Percentiles rank a stretch among this genome's conserved stretches.
Conservation (phyloP, 1,139 yeast species). For the Protomyces gravidus region DNA sequence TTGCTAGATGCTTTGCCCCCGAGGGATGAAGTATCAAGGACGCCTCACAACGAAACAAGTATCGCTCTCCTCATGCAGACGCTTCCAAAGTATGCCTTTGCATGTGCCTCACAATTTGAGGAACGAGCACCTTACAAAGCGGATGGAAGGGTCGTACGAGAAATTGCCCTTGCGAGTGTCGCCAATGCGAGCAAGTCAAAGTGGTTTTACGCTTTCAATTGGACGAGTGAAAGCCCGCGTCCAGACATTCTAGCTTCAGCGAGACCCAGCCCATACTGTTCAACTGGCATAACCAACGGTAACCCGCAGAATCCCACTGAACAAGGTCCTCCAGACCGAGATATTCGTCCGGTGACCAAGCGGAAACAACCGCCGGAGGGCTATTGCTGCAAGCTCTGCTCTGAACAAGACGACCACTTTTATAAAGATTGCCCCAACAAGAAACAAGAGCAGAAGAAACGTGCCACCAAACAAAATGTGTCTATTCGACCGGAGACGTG, state of each 20-base stretch:
- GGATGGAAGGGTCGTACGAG: constrained; percentile 47
- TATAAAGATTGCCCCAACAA: constrained; percentile 19
- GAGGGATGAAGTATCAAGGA: not conserved
- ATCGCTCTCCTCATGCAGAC: not conserved
- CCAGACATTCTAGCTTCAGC: constrained; percentile 21
- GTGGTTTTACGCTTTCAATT: constrained; percentile 71
- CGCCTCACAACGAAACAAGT: not conserved
- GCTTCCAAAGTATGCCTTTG: constrained; percentile 14
- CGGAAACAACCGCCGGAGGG: constrained; percentile 34
- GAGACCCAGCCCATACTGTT: constrained; percentile 32
- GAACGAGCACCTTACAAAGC: constrained; percentile 30
- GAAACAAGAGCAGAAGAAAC: constrained; percentile 30
- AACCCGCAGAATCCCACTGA: constrained; percentile 34
- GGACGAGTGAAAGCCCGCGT: constrained; percentile 36
- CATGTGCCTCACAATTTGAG: constrained; percentile 34
- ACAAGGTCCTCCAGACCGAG: constrained; percentile 41
- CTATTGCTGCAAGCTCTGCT: constrained; percentile 25
- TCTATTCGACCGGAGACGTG: constrained; percentile 46
- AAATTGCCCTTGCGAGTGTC: constrained; percentile 59
- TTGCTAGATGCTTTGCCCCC: not conserved
- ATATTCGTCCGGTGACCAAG: constrained; percentile 53
- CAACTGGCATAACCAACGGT: constrained; percentile 31
- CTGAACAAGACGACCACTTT: constrained; percentile 14
- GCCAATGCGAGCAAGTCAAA: constrained; percentile 49
- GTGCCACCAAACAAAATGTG: not conserved